A percentile compares a stretch with the other conserved stretches of the same genome.
These are phyloP conservation scores for Mucor lusitanicus DNA, from an alignment of 371 early-diverging fungal species.

Conservation along the genomic window DNA sequence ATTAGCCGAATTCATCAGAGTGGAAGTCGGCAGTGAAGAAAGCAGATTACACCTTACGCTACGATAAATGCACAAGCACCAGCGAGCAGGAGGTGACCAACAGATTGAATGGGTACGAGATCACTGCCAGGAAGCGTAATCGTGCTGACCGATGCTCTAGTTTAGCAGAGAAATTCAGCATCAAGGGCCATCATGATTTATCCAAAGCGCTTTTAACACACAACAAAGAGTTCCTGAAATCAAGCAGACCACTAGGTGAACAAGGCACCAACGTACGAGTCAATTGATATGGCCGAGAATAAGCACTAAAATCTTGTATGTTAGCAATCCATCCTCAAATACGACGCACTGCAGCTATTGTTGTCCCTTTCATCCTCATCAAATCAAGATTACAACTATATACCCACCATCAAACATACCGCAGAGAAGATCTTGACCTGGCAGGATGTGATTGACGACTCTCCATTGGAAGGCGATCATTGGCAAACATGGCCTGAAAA, in stretches of 20 bases:
- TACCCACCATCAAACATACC: background rate
- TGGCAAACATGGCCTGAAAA: constrained; percentile 29
- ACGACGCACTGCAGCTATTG: constrained; percentile 20
- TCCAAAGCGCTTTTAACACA: constrained; percentile 6
- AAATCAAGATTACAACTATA: constrained; percentile 7
- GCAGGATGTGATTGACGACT: constrained; percentile 27
- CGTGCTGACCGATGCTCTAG: background rate
- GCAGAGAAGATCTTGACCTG: constrained; percentile 17
- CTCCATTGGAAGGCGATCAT: constrained; percentile 39
- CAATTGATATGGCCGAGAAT: background rate
- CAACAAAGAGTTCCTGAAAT: background rate
- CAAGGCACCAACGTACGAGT: constrained; percentile 4
- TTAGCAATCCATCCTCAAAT: constrained; percentile 23
- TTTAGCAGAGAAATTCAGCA: constrained; percentile 16
- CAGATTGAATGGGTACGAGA: constrained; percentile 14
- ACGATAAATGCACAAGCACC: constrained; percentile 22
- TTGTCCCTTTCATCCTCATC: constrained; percentile 18
- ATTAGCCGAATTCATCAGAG: background rate
- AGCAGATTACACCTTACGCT: constrained; percentile 11
- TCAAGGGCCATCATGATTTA: constrained; percentile 16
- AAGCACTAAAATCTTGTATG: background rate
- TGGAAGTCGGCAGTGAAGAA: constrained; percentile 10
- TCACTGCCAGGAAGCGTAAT: background rate
- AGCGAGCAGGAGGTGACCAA: constrained; percentile 22
- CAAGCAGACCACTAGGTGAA: background rate